Conservation (phyloP, 176 grass and related monocot genomes). For the Triticum monococcum region DNA sequence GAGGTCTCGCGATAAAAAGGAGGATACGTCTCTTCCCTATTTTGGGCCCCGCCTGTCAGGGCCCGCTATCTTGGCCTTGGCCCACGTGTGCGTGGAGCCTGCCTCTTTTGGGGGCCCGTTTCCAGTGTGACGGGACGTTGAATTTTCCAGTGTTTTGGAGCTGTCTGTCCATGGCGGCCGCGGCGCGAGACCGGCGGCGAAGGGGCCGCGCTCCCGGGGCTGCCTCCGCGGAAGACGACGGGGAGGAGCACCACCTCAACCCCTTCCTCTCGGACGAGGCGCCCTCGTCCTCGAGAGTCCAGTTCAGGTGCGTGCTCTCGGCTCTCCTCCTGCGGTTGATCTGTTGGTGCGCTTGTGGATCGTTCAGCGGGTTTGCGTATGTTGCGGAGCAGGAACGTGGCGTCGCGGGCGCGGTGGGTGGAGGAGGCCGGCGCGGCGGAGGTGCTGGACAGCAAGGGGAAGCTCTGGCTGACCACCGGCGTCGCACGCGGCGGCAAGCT, state of each 20-base stretch:
- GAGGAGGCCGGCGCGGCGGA: conserved; percentile 62
- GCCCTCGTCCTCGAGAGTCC: conserved; percentile 7
- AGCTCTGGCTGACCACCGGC: conserved; percentile 75
- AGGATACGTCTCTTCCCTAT: background rate
- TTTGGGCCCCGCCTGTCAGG: background rate
- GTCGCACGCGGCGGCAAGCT: conserved; percentile 52
- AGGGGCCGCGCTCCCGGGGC: background rate
- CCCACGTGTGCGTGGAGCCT: no score
- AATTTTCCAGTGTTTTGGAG: background rate
- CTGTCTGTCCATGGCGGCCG: background rate
- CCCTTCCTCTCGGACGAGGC: conserved; percentile 35
- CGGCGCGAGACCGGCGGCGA: background rate
- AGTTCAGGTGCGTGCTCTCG: conserved; percentile 46
- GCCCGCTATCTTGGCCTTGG: background rate
- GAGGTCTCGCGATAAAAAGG: background rate
- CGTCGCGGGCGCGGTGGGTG: conserved; percentile 65
- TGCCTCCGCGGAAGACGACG: conserved; percentile 28
- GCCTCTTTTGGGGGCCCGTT: background rate
- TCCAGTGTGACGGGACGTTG: background rate
- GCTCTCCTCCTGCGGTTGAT: background rate
- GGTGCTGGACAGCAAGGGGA: conserved; percentile 74
- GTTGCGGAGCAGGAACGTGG: conserved; percentile 44
- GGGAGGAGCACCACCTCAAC: conserved; percentile 56
- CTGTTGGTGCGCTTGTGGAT: background rate
- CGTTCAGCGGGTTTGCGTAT: background rate